Evolutionary conservation across 345 rosid genomes (phyloP), one percentile per base, ranked within the genome.

Genomic region (Bretschneidera sinensis): DNA sequence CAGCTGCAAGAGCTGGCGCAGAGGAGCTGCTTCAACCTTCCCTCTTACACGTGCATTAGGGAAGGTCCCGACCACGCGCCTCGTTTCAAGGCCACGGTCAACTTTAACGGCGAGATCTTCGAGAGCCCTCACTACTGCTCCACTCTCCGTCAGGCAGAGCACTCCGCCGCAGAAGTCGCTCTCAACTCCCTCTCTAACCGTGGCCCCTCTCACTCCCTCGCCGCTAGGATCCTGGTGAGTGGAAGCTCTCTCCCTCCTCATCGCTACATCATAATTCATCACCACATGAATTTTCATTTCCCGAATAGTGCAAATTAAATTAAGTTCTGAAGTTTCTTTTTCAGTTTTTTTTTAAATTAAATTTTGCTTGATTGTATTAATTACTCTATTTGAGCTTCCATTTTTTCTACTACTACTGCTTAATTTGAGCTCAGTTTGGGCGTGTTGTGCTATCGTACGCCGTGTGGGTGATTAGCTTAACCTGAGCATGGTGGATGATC

Each of bases 51-150:
- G 5, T 90, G 96, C 79, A 74, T 94, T 48, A 72, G 99, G 72
- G 99, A 94, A 81, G 99, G 99, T 57, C 99, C 99, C 4, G 99
- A 94, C 87, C 99, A 94, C 87, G 97, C 99, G 68, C 99, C 99
- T 1, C 67, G 97, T 48, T 94, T 94, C 80, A 94, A 94, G 74
- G 95, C 99, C 48, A 82, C 92, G 19, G 99, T 94, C 54, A 94
- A 86, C 79, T 94, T 94, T 51, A 94, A 94, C 74, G 97, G 97
- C 64, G 99, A 94, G 87, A 77, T 81, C 83, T 94, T 94, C 49
- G 99, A 94, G 79, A 77, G 90, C 54, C 99, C 99, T 48, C 86
- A 86, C 67, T 90, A 90, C 77, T 94, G 97, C 73, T 80, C 95
- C 59, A 94, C 97, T 19, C 99, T 94, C 78, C 99, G 99, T 48